These are phyloP conservation scores for Pleurotus djamor DNA, from an alignment of 768 basidiomycete species.

Conservation along the genomic window DNA sequence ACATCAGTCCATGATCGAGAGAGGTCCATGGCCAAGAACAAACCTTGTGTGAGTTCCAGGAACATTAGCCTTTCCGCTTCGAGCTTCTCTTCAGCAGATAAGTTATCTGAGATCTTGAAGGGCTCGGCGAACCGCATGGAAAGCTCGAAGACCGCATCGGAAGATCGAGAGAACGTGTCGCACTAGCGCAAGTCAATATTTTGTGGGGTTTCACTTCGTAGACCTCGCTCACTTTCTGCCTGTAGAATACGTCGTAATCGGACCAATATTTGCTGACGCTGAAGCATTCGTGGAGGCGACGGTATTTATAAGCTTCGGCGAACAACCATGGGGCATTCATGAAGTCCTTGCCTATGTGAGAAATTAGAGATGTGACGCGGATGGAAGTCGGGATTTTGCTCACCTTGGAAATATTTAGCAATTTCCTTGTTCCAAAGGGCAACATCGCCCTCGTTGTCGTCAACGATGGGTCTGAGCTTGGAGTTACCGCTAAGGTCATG, in stretches of 20 bases:
- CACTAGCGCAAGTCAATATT: constrained; percentile 45
- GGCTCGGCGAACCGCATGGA: constrained; percentile 90
- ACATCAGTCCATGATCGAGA: constrained; percentile 2
- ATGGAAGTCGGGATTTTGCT: constrained; percentile 15
- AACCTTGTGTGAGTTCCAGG: constrained; percentile 88
- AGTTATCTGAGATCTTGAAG: constrained; percentile 56
- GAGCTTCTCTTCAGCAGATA: constrained; percentile 50
- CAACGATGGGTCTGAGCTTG: constrained; percentile 83
- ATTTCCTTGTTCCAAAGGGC: constrained; percentile 98
- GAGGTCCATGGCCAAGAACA: constrained; percentile 12
- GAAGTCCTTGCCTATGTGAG: constrained; percentile 71
- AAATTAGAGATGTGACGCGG: not conserved
- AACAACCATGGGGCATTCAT: constrained; percentile 98
- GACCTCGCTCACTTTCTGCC: constrained; percentile 67
- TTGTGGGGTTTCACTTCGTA: not conserved
- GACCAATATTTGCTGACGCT: constrained; percentile 88
- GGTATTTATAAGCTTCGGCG: constrained; percentile 93
- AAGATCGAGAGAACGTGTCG: constrained; percentile 92
- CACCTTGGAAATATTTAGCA: constrained; percentile 90
- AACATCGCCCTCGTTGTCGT: constrained; percentile 90
- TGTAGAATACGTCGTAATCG: constrained; percentile 92
- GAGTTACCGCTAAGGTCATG: constrained; percentile 80
- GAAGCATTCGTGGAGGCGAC: constrained; percentile 91
- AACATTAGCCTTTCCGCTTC: constrained; percentile 87
- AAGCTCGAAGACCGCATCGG: constrained; percentile 91